Base-by-base conservation (phyloP, 2,329 filamentous ascomycete species). In the Lachnellula cervina region DNA sequence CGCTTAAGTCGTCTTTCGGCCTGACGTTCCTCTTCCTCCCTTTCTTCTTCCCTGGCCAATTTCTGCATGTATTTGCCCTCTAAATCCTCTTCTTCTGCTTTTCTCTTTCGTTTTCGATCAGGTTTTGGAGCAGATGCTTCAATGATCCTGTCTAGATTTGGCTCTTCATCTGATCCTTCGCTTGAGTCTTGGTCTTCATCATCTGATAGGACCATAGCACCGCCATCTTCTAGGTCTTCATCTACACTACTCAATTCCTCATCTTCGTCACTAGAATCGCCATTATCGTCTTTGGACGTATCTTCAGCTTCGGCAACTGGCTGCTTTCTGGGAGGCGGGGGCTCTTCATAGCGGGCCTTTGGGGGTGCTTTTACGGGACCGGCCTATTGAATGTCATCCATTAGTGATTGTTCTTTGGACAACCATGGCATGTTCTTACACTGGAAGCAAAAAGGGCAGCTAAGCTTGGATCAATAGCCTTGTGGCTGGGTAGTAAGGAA, bases 371-470 rank as follows among this genome's bases (percentile, higher is more conserved):
- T 66, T 14, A 73, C 69, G 44, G 71, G 71, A 3, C 71, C 71
- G 43, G 70, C 67, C 69, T 71, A 49, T 42, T 37, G 42, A 17
- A 32, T 49, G 25, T 42, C 44, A 49, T 44, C n/a, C 37, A 43
- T 49, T 47, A 53, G 25, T 25, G 43, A 23, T 19, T 44, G 38
- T 43, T 7, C 34, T 17, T 44, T 11, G 43, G 47, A 17, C 7
- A 5, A 44, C 23, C 40, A n/a, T 3, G 13, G 42, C 19, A 48
- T 25, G 34, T 40, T 80, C 85, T 75, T 80, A 90, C 87, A 76
- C 88, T 90, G 55, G 79, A 76, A 55, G 85, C 80, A 73, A 91
- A 91, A 40, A 91, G 78, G 59, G 86, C 84, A 66, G 85, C 79
- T 62, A 91, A 76, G 54, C 78, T 74, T 69, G 87, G 86, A 75